Base-by-base conservation (phyloP, 2,329 filamentous ascomycete genomes). In the Pseudocercospora fuligena region DNA sequence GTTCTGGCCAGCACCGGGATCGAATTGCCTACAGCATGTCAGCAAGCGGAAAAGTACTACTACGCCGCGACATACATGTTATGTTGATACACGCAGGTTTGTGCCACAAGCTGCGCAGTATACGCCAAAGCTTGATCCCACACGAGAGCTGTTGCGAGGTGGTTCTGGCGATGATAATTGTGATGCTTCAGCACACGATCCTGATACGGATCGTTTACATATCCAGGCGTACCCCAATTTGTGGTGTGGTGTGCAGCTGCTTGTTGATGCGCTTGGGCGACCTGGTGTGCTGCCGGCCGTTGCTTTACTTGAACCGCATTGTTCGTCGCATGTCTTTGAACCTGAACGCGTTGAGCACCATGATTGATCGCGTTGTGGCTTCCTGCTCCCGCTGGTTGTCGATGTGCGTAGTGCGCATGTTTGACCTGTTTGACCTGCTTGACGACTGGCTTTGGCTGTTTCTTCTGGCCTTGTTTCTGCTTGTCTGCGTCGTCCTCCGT, bases 161-260 rank as follows among this genome's bases (percentile, higher is more conserved):
- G 93, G 83, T 94, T 95, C 75, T 84, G 78, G 69, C 95, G 93
- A 81, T 95, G 92, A 63, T 90, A 76, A 82, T 97, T 97, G 89
- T 98, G 94, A 77, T 92, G 88, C 73, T 89, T 83, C 56, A 94
- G 73, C 57, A 85, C 84, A 16, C 80, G 77, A 65, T 77, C 76
- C 63, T 78, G 71, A 67, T 79, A 78, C 12, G 19, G 31, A n/a
- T 54, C 6, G 19, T 46, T 49, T 12, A 56, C 31, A 29, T 61
- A 67, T 7, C 58, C 61, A 33, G 43, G 36, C 14, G 58, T 61
- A 5, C 36, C 61, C 16, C 33, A 23, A 23, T 43, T 19, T 5
- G 23, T 19, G 21, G 47, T 21, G 21, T 58, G 5, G 47, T 47
- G 3, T 40, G 11, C 19, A 46, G 59, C 4, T 61, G 29, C 19